These are phyloP conservation scores for Plasmodium vinckei DNA, from an alignment of 169 alveolate genomes.

Conservation along the genomic window DNA sequence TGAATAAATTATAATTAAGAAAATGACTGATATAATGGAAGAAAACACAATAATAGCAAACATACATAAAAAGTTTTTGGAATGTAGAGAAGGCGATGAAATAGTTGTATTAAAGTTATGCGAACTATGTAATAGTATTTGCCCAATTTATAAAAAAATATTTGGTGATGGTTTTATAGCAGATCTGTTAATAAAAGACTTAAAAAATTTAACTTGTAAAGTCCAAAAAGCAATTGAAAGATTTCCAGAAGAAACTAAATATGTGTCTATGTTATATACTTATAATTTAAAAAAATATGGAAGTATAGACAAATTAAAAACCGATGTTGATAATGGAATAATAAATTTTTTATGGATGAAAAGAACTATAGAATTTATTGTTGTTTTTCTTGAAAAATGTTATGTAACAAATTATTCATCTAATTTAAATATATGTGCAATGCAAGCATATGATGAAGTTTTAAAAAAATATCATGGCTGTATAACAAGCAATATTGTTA, in stretches of 20 bases:
- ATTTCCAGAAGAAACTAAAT: slow-evolving; percentile 71
- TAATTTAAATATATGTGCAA: slow-evolving; percentile 51
- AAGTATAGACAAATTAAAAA: slow-evolving; percentile 56
- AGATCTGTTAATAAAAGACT: slow-evolving; percentile 46
- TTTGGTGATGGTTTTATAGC: slow-evolving; percentile 75
- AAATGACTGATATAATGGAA: slow-evolving; percentile 21
- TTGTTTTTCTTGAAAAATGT: slow-evolving; percentile 70
- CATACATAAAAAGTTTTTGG: slow-evolving; percentile 41
- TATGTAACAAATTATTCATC: slow-evolving; percentile 47
- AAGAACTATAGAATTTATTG: slow-evolving; percentile 67
- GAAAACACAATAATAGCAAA: slow-evolving; percentile 11
- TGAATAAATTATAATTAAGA: not conserved
- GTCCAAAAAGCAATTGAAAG: slow-evolving; percentile 68
- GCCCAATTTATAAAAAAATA: slow-evolving; percentile 57
- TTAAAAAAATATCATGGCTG: slow-evolving; percentile 68
- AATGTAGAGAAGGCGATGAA: slow-evolving; percentile 65
- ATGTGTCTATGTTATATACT: slow-evolving; percentile 64
- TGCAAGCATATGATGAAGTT: slow-evolving; percentile 66
- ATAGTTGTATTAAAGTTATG: slow-evolving; percentile 58
- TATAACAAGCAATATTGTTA: slow-evolving; percentile 50
- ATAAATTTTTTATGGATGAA: slow-evolving; percentile 72
- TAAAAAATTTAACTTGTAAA: slow-evolving; percentile 46
- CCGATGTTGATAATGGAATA: slow-evolving; percentile 59
- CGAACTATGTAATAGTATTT: slow-evolving; percentile 51
- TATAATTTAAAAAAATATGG: slow-evolving; percentile 65